phyloP scores from a whole-genome alignment of 352 stramenopile genomes.

The Globisporangium orthogonon region DNA sequence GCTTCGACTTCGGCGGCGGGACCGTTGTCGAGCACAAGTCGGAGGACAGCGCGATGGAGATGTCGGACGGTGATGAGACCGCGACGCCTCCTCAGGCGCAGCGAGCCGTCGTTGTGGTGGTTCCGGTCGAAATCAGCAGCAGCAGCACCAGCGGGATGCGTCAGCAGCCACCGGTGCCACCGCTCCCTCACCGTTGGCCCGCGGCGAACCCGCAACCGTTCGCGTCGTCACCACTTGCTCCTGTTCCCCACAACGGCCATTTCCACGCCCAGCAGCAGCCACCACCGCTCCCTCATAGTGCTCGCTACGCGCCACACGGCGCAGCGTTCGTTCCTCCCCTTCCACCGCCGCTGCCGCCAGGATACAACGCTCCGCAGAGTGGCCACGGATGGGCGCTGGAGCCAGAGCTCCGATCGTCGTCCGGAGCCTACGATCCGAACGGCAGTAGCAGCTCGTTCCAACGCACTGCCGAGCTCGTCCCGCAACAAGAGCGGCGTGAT shows the following conservation, averaged over 20 bases:
- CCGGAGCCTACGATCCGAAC: constrained; percentile 5
- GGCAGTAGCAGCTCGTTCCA: constrained; percentile 1
- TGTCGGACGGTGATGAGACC: constrained; percentile 48
- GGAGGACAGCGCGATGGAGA: constrained; percentile 62
- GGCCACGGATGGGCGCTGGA: background rate
- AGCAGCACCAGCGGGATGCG: background rate
- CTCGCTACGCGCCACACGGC: constrained; percentile 7
- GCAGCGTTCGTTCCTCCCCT: constrained; percentile 11
- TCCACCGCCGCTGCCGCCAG: constrained; percentile 8
- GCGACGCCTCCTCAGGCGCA: background rate
- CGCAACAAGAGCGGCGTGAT: constrained; percentile 6
- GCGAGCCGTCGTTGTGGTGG: background rate
- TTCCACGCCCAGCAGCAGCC: constrained; percentile 2
- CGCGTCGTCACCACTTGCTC: constrained; percentile 13
- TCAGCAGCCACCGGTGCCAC: constrained; percentile 8
- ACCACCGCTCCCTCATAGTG: constrained; percentile 16
- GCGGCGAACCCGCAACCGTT: constrained; percentile 9
- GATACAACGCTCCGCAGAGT: constrained; percentile 9
- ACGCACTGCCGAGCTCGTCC: background rate
- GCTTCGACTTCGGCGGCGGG: constrained; percentile 5
- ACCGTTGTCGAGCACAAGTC: constrained; percentile 7
- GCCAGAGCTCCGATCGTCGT: constrained; percentile 3
- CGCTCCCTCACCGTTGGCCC: constrained; percentile 19
- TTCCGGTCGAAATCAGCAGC: background rate
- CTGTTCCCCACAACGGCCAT: constrained; percentile 13